Conservation (phyloP, 2,329 filamentous ascomycete species). For the Tolypocladium ophioglossoides region DNA sequence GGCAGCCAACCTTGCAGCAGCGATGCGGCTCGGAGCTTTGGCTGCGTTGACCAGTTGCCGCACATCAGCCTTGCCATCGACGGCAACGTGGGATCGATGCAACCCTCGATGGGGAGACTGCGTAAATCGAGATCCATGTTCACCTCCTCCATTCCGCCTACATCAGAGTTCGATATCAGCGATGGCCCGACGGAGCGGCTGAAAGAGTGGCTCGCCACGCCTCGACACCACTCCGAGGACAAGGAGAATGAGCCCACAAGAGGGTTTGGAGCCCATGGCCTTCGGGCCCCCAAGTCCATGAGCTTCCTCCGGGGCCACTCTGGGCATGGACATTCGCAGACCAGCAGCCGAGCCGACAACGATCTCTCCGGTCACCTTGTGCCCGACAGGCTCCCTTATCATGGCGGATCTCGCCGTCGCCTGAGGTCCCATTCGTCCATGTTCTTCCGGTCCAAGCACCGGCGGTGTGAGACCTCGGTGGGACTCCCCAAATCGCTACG, state of each 20-base stretch:
- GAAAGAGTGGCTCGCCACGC: slow-evolving; percentile 3
- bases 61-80: slow-evolving; percentile 35
- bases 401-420: slow-evolving; percentile 21
- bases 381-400: slow-evolving; percentile 23
- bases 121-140: slow-evolving; percentile 48
- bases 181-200: slow-evolving; percentile 2
- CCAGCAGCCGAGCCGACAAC: slow-evolving; percentile 13
- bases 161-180: slow-evolving; percentile 1
- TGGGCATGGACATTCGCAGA: slow-evolving; percentile 6
- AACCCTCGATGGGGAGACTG: slow-evolving; percentile 37
- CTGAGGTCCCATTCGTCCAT: slow-evolving; percentile 31
- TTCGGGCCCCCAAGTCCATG: slow-evolving; percentile 45
- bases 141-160: slow-evolving; percentile 17
- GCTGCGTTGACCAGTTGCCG: slow-evolving; percentile 20
- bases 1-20: not conserved
- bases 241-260: slow-evolving; percentile 19
- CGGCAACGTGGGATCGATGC: slow-evolving; percentile 35
- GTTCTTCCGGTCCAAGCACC: slow-evolving; percentile 30
- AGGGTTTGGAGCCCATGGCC: not conserved
- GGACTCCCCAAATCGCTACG: slow-evolving; percentile 39
- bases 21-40: not conserved
- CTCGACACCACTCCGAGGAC: slow-evolving; percentile 5
- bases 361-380: slow-evolving; percentile 25
- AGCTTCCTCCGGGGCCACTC: slow-evolving; percentile 33
- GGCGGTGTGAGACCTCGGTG: slow-evolving; percentile 19